These are phyloP conservation scores for Neolentinus lepideus DNA, from an alignment of 1,284 basidiomycete species.

Conservation along the genomic window DNA sequence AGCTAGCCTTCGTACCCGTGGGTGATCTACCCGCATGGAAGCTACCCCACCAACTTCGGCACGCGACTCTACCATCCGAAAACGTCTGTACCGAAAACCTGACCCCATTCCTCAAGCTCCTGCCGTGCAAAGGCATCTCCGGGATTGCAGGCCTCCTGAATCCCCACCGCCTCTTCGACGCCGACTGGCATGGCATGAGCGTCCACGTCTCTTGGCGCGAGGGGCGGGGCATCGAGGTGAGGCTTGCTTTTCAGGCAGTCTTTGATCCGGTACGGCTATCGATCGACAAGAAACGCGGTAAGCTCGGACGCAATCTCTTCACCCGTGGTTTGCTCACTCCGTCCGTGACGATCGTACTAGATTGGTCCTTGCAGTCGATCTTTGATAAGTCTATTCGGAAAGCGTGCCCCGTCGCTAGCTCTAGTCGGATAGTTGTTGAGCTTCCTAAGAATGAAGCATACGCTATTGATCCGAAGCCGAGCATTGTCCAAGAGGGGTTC, in stretches of 20 bases:
- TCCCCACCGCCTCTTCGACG: slow-evolving; percentile 80
- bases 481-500: slow-evolving; percentile 19
- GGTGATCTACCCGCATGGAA: slow-evolving; percentile 48
- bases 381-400: slow-evolving; percentile 65
- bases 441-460: slow-evolving; percentile 36
- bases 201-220: slow-evolving; percentile 64
- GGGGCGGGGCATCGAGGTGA: slow-evolving; percentile 51
- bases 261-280: slow-evolving; percentile 68
- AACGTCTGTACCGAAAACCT: slow-evolving; percentile 95
- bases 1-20: slow-evolving; percentile 49
- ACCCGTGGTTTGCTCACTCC: not conserved
- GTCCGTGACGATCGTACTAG: slow-evolving; percentile 28
- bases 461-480: slow-evolving; percentile 43
- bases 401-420: slow-evolving; percentile 51
- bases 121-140: slow-evolving; percentile 89
- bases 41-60: slow-evolving; percentile 50
- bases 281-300: slow-evolving; percentile 49
- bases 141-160: slow-evolving; percentile 86
- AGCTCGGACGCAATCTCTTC: slow-evolving; percentile 8
- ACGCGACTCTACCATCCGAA: slow-evolving; percentile 76
- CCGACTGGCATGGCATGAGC: slow-evolving; percentile 84
- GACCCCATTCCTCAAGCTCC: slow-evolving; percentile 89
- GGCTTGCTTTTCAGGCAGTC: slow-evolving; percentile 77
- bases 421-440: slow-evolving; percentile 44
- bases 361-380: slow-evolving; percentile 73